Percentiles rank a stretch among this genome's conserved stretches.
These are phyloP conservation scores for Pichia occidentalis DNA, from an alignment of 805 yeast genomes.

Conservation along the genomic window DNA sequence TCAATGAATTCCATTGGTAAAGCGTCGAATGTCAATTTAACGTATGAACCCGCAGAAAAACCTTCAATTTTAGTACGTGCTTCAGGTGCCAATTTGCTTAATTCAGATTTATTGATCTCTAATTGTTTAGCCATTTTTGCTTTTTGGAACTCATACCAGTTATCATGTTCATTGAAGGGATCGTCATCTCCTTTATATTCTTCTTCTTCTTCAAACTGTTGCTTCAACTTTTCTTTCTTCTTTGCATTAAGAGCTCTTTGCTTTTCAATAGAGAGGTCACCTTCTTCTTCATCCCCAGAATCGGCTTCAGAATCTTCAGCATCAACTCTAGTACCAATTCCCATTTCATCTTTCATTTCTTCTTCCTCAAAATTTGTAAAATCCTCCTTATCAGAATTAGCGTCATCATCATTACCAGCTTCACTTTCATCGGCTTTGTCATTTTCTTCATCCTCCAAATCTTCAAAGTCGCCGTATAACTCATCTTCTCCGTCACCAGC, in stretches of 20 bases:
- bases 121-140: slow-evolving; percentile 94
- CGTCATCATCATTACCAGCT: slow-evolving; percentile 34
- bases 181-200: slow-evolving; percentile 71
- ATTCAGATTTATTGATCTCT: slow-evolving; percentile 83
- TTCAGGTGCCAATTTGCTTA: slow-evolving; percentile 65
- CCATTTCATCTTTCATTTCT: slow-evolving; percentile 36
- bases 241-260: slow-evolving; percentile 77
- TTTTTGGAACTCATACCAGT: slow-evolving; percentile 97
- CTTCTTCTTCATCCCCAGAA: slow-evolving; percentile 38
- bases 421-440: slow-evolving; percentile 43
- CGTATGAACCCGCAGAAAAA: slow-evolving; percentile 87
- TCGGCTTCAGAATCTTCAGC: slow-evolving; percentile 33
- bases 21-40: slow-evolving; percentile 73
- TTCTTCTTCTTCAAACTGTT: slow-evolving; percentile 86
- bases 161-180: slow-evolving; percentile 67
- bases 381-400: slow-evolving; percentile 42
- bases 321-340: slow-evolving; percentile 26
- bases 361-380: slow-evolving; percentile 52
- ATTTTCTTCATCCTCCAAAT: slow-evolving; percentile 25
- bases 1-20: slow-evolving; percentile 89
- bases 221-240: slow-evolving; percentile 79
- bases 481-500: slow-evolving; percentile 16
- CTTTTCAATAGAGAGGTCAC: slow-evolving; percentile 54
- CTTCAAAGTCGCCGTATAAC: slow-evolving; percentile 34
- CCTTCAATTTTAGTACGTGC: slow-evolving; percentile 84